phyloP scores from a whole-genome alignment of 1,284 basidiomycete genomes.

The Ceratobasidium sp. region DNA sequence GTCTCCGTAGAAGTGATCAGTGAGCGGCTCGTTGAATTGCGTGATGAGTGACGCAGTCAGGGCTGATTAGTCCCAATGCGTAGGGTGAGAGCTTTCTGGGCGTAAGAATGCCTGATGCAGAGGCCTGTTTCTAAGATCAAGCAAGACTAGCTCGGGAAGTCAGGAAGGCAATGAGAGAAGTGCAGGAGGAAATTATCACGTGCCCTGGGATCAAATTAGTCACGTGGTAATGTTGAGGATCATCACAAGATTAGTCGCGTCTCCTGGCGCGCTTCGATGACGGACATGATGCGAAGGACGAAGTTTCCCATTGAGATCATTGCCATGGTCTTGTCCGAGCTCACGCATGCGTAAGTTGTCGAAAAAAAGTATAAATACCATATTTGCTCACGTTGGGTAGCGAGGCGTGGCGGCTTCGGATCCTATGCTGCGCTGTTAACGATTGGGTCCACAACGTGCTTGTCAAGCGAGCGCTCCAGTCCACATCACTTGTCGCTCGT shows the following conservation, averaged over 20 bases:
- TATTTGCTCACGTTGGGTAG: background rate
- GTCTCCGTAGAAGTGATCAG: too few species aligned
- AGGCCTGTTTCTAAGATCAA: too few species aligned
- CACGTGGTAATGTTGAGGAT: slow-evolving; percentile 3
- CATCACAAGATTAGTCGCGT: slow-evolving; percentile 19
- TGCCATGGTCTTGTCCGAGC: slow-evolving; percentile 28
- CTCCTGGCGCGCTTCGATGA: slow-evolving; percentile 23
- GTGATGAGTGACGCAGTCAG: too few species aligned
- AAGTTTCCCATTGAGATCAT: slow-evolving; percentile 32
- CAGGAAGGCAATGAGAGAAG: too few species aligned
- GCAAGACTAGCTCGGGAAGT: too few species aligned
- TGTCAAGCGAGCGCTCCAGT: slow-evolving; percentile 29
- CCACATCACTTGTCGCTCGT: slow-evolving; percentile 17
- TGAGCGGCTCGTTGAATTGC: too few species aligned
- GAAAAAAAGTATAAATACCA: background rate
- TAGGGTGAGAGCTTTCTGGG: too few species aligned
- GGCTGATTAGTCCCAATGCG: too few species aligned
- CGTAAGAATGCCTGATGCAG: too few species aligned
- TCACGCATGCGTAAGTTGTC: slow-evolving; percentile 34
- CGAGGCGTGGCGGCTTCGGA: slow-evolving; percentile 31
- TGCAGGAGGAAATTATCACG: too few species aligned
- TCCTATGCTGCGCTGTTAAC: slow-evolving; percentile 20
- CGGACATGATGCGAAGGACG: slow-evolving; percentile 25
- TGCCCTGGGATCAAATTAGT: too few species aligned
- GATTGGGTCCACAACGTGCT: slow-evolving; percentile 29